Base-by-base conservation (phyloP, 352 stramenopile genomes). In the Phytophthora macrochlamydospora region DNA sequence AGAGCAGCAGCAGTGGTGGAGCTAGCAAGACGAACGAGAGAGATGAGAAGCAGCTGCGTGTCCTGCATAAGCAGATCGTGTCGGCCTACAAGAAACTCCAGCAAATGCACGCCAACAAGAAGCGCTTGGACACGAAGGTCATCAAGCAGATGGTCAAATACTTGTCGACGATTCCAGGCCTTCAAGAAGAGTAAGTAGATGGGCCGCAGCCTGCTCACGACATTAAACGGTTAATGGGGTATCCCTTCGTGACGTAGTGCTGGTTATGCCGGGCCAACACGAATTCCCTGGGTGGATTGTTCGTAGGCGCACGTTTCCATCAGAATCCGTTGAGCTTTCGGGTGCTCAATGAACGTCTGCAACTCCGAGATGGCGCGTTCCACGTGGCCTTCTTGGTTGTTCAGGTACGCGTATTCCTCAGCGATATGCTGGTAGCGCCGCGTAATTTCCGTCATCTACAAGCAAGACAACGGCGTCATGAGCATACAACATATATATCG, bases 131-230 rank as follows among this genome's bases (percentile, higher is more conserved):
- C 72, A 92, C 91, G 68, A 90, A 84, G 55, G 60, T 93, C 44
- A 79, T 94, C 62, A 95, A 95, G 65, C 78, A 94, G 59, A 91
- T 95, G 82, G 70, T 95, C 30, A 76, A 72, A 38, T 95, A 95
- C 62, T 62, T 95, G 40, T 81, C 87, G 30, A 89, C 80, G 13
- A 83, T 95, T 14, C 81, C 79, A 35, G 79, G 67, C 7, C 53
- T 93, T 14, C 78, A 91, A 65, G 66, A 85, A 46, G 57, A 69
- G 24, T 58, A 60, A 63, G 51, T 24, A 8, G 45, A 45, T 12
- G 24, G 14, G 18, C 32, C 32, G 2, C 48, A 55, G 49, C 28
- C 24, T 31, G 7, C 14, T 12, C 51, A 43, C 40, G 46, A 5
- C 4, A 44, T 24, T 37, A 52, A 5, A 5, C 35, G 29, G 30